phyloP scores from a whole-genome alignment of 2,329 filamentous ascomycete species.

The Colletotrichum graminicola region DNA sequence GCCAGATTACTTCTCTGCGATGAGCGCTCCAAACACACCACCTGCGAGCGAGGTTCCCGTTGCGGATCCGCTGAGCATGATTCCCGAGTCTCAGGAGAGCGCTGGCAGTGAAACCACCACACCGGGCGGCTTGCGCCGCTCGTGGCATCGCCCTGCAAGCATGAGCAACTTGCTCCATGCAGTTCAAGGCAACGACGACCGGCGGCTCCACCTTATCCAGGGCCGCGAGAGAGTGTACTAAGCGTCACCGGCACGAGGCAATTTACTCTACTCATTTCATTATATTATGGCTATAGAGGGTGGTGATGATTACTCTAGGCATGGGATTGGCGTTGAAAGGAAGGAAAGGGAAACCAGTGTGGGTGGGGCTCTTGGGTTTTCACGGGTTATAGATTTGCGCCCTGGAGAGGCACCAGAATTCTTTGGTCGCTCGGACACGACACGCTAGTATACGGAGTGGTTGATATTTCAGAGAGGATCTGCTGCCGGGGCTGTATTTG shows the following conservation, averaged over 20 bases:
- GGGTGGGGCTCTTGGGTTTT: constrained; percentile 19
- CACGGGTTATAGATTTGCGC: constrained; percentile 26
- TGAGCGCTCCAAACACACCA: constrained; percentile 65
- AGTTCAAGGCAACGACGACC: constrained; percentile 38
- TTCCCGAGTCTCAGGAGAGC: constrained; percentile 45
- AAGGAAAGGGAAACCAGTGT: not conserved
- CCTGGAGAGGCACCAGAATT: constrained; percentile 37
- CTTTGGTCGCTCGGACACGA: constrained; percentile 27
- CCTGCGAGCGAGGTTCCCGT: constrained; percentile 50
- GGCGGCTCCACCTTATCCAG: constrained; percentile 53
- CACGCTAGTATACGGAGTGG: constrained; percentile 22
- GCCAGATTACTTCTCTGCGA: constrained; percentile 76
- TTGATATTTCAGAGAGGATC: constrained; percentile 10
- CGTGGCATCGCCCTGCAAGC: constrained; percentile 41
- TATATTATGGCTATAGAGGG: constrained; percentile 15
- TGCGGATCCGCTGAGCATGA: constrained; percentile 47
- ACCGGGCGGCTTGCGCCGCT: constrained; percentile 31
- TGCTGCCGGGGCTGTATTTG: constrained; percentile 5
- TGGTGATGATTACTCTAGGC: constrained; percentile 10
- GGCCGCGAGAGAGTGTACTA: constrained; percentile 51
- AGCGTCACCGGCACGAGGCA: not conserved
- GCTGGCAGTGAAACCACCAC: constrained; percentile 29
- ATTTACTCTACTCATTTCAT: constrained; percentile 25
- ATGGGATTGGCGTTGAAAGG: constrained; percentile 34
- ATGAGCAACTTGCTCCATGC: constrained; percentile 39